Conservation (phyloP, 2,329 filamentous ascomycete genomes). For the Aspergillus quadricinctus region DNA sequence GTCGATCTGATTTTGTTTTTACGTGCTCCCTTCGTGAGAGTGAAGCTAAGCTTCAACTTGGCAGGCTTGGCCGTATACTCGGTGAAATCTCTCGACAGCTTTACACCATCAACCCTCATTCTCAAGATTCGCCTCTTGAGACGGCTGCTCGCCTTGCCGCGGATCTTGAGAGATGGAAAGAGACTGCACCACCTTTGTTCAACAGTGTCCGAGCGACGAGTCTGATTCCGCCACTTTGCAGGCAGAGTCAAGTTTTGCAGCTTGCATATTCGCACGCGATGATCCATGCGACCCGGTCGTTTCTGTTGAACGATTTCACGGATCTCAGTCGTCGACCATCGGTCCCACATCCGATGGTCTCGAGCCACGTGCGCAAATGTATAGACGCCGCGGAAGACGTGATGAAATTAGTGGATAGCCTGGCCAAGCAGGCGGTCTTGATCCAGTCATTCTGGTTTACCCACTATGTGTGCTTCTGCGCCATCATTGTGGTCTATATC, state of each 20-base stretch:
- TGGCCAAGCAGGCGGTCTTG: constrained; percentile 33
- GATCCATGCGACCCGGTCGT: constrained; percentile 36
- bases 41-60: background rate
- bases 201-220: constrained; percentile 34
- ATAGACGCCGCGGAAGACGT: constrained; percentile 41
- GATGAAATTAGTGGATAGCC: constrained; percentile 31
- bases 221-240: constrained; percentile 34
- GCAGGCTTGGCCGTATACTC: constrained; percentile 49
- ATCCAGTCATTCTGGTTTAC: constrained; percentile 43
- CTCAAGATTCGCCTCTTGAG: constrained; percentile 28
- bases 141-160: constrained; percentile 31
- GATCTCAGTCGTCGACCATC: constrained; percentile 29
- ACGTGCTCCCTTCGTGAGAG: background rate
- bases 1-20: constrained; percentile 1
- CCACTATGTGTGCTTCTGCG: constrained; percentile 41
- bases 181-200: constrained; percentile 32
- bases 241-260: constrained; percentile 37
- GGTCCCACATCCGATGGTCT: constrained; percentile 28
- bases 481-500: constrained; percentile 40
- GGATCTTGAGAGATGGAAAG: constrained; percentile 35
- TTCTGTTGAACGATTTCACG: constrained; percentile 34
- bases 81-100: constrained; percentile 45
- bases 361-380: constrained; percentile 40
- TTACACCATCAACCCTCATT: constrained; percentile 32
- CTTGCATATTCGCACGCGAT: constrained; percentile 37